Evolutionary conservation across 495 filamentous ascomycete species (phyloP).

Genomic region (Friedmanniomyces simplex): DNA sequence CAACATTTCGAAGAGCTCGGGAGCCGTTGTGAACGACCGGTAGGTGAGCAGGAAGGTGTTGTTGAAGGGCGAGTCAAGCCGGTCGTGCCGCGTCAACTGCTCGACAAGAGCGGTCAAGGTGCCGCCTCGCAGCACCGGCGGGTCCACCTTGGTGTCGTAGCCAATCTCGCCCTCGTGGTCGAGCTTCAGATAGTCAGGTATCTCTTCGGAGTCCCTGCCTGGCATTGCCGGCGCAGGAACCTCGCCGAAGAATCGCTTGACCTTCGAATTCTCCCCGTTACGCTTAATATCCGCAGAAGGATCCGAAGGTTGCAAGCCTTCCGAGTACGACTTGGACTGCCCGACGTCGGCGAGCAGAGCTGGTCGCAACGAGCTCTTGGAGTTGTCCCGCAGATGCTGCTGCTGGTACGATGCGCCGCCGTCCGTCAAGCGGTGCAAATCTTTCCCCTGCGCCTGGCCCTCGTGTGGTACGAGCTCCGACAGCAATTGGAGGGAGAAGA

Average conservation of each 20-base stretch:
- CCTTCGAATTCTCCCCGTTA: slow-evolving; percentile 62
- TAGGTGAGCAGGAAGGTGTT: slow-evolving; percentile 97
- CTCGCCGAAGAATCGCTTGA: slow-evolving; percentile 82
- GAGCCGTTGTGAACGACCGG: slow-evolving; percentile 81
- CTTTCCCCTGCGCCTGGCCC: slow-evolving; percentile 32
- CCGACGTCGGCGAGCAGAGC: slow-evolving; percentile 20
- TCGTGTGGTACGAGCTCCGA: slow-evolving; percentile 61
- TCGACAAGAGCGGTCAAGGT: slow-evolving; percentile 87
- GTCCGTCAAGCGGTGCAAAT: slow-evolving; percentile 35
- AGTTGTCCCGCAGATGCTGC: slow-evolving; percentile 17
- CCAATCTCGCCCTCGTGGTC: slow-evolving; percentile 85
- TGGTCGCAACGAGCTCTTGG: slow-evolving; percentile 22
- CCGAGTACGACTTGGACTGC: slow-evolving; percentile 56
- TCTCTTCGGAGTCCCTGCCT: slow-evolving; percentile 53
- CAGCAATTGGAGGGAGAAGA: slow-evolving; percentile 76
- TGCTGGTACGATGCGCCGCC: slow-evolving; percentile 19
- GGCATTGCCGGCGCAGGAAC: slow-evolving; percentile 47
- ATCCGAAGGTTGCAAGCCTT: slow-evolving; percentile 40
- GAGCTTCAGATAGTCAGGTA: slow-evolving; percentile 71
- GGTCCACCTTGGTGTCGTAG: slow-evolving; percentile 68
- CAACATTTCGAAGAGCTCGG: slow-evolving; percentile 85
- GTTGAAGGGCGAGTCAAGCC: slow-evolving; percentile 90
- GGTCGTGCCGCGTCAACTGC: slow-evolving; percentile 90
- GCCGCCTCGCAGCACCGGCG: slow-evolving; percentile 72
- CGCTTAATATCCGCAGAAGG: slow-evolving; percentile 50